Evolutionary conservation across 2,329 filamentous ascomycete species (phyloP).

Genomic region (Fusarium haematococcum): DNA sequence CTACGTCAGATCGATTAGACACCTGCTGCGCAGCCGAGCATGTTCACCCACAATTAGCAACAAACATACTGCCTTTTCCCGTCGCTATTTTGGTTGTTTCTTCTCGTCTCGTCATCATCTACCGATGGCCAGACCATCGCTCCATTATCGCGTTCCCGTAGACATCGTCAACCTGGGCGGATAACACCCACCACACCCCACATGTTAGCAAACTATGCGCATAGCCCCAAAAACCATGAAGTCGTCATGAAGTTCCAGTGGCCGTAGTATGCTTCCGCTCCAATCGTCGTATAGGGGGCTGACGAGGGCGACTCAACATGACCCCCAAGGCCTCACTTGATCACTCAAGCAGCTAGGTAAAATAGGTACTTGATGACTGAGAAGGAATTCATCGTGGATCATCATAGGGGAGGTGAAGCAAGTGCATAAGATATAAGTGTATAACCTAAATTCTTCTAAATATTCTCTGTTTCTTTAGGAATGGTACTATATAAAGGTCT

Average conservation of each 20-base stretch:
- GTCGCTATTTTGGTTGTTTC: not conserved
- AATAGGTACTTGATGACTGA: not conserved
- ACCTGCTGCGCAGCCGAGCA: not conserved
- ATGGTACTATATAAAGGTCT: not conserved
- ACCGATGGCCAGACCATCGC: not conserved
- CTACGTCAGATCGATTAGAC: not conserved
- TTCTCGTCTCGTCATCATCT: not conserved
- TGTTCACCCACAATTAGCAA: not conserved
- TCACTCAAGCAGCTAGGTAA: not conserved
- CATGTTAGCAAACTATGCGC: not conserved
- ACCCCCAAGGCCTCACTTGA: not conserved
- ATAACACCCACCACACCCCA: rapidly evolving
- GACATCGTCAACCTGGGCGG: too few species aligned
- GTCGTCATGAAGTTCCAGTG: not conserved
- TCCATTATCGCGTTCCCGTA: too few species aligned
- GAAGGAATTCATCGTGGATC: not conserved
- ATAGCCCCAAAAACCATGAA: not conserved
- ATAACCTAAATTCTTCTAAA: not conserved
- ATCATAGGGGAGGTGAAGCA: not conserved
- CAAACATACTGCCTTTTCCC: not conserved
- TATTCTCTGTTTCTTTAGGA: not conserved
- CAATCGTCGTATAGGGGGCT: not conserved
- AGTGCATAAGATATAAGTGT: not conserved
- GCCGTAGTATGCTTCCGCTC: not conserved
- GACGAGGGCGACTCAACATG: not conserved